phyloP scores from a whole-genome alignment of 371 early-diverging fungal species.

The Mucor velutinosus region DNA sequence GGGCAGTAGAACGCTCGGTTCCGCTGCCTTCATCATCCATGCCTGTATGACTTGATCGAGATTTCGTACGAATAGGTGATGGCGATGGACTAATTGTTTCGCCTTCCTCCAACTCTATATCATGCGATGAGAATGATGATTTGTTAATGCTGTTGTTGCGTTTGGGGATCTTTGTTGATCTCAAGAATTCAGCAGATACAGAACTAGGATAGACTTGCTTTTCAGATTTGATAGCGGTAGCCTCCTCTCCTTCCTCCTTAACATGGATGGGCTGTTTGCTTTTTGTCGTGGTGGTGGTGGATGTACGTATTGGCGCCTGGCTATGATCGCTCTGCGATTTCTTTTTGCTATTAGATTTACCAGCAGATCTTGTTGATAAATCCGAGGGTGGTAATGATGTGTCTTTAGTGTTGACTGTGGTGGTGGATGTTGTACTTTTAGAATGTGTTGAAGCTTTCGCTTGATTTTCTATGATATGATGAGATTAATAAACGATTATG shows the following conservation, averaged over 20 bases:
- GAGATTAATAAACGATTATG: neutral
- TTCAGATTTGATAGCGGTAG: neutral
- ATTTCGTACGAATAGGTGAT: constrained; percentile 12
- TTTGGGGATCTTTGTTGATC: constrained; percentile 6
- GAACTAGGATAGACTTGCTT: constrained; percentile 14
- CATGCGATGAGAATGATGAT: neutral
- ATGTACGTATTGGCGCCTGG: neutral
- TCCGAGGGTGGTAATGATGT: neutral
- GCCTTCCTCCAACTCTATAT: constrained; percentile 27
- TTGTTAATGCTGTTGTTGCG: neutral
- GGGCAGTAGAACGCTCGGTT: neutral
- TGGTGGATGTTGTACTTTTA: neutral
- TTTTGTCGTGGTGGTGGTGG: neutral
- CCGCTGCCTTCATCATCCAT: neutral
- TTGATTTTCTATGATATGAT: neutral
- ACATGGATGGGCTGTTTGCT: neutral
- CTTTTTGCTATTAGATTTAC: neutral
- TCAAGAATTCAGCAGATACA: constrained; percentile 1
- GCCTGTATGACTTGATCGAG: neutral
- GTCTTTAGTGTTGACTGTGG: neutral
- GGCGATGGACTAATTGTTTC: constrained; percentile 30
- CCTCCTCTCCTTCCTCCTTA: neutral
- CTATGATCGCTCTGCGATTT: constrained; percentile 13
- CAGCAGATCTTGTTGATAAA: neutral
- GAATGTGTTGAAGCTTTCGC: neutral